Evolutionary conservation across 257 asterid genomes (phyloP), one percentile per base, ranked within the genome.

Genomic region (Oldenlandia corymbosa): DNA sequence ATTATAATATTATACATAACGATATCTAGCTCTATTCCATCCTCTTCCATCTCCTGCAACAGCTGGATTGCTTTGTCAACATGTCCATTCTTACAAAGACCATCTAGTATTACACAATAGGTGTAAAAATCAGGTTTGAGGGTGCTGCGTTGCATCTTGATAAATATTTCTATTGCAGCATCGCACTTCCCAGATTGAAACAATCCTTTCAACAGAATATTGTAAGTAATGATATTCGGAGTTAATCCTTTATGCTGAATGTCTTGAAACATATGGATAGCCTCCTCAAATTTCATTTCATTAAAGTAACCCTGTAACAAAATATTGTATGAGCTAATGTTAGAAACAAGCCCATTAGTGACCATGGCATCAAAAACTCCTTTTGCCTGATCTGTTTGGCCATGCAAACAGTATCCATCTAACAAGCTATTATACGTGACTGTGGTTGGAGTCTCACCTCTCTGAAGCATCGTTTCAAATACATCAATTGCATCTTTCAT

Each of bases 221-320:
- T 50, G 57, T 67, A 77, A 8, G 76, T 50, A 28, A 28, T 65
- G 20, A 52, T 21, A 12, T n/a, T 14, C 48, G 76, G 60, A 57
- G 48, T 58, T 43, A 70, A 41, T 31, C 68, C 68, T 67, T 70
- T 66, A 34, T 5, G 53, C 2, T 48, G 58, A 48, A 77, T 70
- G 60, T 69, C 71, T 23, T 26, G 16, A 24, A 64, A 64, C 9
- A 78, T 58, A 32, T 58, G 66, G 69, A 65, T 32, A 7, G 78
- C 78, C 23, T 78, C 76, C 11, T 71, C 78, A 21, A 59, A 28
- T 56, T 63, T 64, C 70, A 23, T 61, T 49, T 60, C 50, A 54
- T 32, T 78, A 59, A 53, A 70, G 58, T 78, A 71, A 32, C 83
- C 80, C 30, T 74, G 62, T 16, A 71, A 53, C 47, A 78, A 55